phyloP scores from a whole-genome alignment of 805 yeast genomes.

The Metschnikowia lachancei region DNA sequence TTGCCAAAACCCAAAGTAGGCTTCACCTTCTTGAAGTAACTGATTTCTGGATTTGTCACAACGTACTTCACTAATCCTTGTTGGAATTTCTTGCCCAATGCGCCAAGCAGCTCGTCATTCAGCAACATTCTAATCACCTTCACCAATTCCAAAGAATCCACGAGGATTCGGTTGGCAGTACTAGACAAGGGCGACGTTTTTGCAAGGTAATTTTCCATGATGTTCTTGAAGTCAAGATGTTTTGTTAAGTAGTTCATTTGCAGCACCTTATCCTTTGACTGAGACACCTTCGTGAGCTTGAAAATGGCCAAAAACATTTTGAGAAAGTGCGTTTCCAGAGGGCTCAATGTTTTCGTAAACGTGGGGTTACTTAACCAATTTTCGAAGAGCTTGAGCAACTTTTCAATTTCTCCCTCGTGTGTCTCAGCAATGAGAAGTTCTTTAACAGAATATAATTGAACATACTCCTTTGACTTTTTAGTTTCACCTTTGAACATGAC shows the following conservation, averaged over 20 bases:
- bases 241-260: slow-evolving; percentile 30
- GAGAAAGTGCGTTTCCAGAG: slow-evolving; percentile 27
- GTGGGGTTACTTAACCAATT: slow-evolving; percentile 22
- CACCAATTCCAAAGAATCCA: slow-evolving; percentile 14
- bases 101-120: slow-evolving; percentile 9
- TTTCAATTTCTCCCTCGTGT: slow-evolving; percentile 25
- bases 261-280: slow-evolving; percentile 23
- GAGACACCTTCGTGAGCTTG: slow-evolving; percentile 25
- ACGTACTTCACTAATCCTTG: slow-evolving; percentile 12
- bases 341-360: slow-evolving; percentile 13
- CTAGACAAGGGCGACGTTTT: slow-evolving; percentile 19
- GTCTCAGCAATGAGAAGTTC: slow-evolving; percentile 41
- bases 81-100: slow-evolving; percentile 10
- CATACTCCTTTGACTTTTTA: slow-evolving; percentile 24
- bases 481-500: slow-evolving; percentile 18
- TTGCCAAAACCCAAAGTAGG: neutral
- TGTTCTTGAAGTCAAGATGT: slow-evolving; percentile 30
- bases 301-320: slow-evolving; percentile 29
- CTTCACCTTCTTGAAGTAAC: slow-evolving; percentile 12
- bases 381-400: slow-evolving; percentile 26
- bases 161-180: slow-evolving; percentile 13
- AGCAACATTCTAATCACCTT: slow-evolving; percentile 14
- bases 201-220: slow-evolving; percentile 20
- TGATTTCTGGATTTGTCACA: slow-evolving; percentile 12
- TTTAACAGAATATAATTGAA: slow-evolving; percentile 36